A percentile compares a stretch with the other conserved stretches of the same genome.
Evolutionary conservation across 2,329 filamentous ascomycete species (phyloP).

Genomic region (Myotisia sp.): DNA sequence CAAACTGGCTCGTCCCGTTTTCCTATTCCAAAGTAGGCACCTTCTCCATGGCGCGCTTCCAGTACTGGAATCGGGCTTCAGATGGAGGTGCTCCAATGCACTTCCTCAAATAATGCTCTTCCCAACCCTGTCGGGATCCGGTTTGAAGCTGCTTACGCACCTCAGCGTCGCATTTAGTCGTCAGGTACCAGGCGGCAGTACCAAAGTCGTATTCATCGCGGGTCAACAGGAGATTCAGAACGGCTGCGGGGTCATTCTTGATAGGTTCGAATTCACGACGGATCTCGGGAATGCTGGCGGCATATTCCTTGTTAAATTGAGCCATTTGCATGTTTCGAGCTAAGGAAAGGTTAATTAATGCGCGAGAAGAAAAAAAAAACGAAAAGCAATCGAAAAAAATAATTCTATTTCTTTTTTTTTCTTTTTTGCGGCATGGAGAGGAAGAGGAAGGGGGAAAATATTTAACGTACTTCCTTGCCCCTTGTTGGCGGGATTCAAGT

Average conservation of each 20-base stretch:
- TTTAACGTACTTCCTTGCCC: conserved; percentile 36
- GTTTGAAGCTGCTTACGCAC: conserved; percentile 32
- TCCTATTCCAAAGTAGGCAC: too few relatives aligned
- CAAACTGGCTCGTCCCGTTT: too few relatives aligned
- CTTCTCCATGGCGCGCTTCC: conserved; percentile 32
- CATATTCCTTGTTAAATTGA: conserved; percentile 42
- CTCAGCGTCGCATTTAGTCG: conserved; percentile 37
- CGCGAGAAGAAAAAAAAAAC: background rate
- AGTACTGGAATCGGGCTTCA: conserved; percentile 35
- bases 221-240: conserved; percentile 38
- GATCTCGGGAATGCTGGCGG: conserved; percentile 33
- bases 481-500: conserved; percentile 41
- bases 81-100: conserved; percentile 41
- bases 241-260: conserved; percentile 26
- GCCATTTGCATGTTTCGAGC: conserved; percentile 51
- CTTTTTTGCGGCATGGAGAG: too few relatives aligned
- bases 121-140: conserved; percentile 38
- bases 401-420: conserved; percentile 3
- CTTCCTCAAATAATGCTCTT: conserved; percentile 35
- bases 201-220: conserved; percentile 41
- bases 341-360: conserved; percentile 8
- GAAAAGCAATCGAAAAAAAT: too few relatives aligned
- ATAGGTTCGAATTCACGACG: conserved; percentile 20
- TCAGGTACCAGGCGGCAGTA: conserved; percentile 48
- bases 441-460: background rate